Conservation (phyloP, 768 basidiomycete genomes). For the Russula ochroleuca region DNA sequence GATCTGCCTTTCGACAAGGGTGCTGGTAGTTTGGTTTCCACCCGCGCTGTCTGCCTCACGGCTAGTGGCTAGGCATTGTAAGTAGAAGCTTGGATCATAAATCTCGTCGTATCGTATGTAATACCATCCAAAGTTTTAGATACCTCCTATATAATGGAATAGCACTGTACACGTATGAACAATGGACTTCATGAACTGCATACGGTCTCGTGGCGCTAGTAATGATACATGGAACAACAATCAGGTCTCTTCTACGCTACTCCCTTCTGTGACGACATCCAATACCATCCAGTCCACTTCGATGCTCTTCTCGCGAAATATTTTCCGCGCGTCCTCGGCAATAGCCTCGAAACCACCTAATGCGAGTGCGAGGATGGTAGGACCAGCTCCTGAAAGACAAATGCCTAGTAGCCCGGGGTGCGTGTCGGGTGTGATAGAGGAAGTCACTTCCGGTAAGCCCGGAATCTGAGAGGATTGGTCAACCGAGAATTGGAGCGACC, state of each 20-base stretch:
- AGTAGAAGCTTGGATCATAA: neutral
- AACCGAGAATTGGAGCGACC: neutral
- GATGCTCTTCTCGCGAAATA: constrained; percentile 68
- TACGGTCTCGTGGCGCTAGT: neutral
- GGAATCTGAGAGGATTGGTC: constrained; percentile 62
- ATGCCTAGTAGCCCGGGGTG: constrained; percentile 97
- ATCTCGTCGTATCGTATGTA: constrained; percentile 5
- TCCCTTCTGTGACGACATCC: constrained; percentile 51
- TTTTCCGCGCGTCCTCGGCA: constrained; percentile 69
- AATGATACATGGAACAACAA: neutral
- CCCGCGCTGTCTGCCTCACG: constrained; percentile 86
- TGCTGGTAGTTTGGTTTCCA: constrained; percentile 68
- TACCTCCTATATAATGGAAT: constrained; percentile 10
- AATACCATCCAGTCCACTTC: constrained; percentile 90
- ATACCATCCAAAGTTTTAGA: constrained; percentile 5
- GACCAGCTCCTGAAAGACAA: constrained; percentile 96
- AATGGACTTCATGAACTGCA: neutral
- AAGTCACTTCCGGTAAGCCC: constrained; percentile 89
- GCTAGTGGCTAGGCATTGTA: constrained; percentile 38
- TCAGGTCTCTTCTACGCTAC: constrained; percentile 29
- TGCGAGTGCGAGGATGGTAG: constrained; percentile 94
- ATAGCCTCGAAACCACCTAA: constrained; percentile 80
- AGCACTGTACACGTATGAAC: neutral
- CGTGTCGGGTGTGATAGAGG: constrained; percentile 76
- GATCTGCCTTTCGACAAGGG: constrained; percentile 71